Base-by-base conservation (phyloP, 768 basidiomycete genomes). In the Hypholoma sublateritium region DNA sequence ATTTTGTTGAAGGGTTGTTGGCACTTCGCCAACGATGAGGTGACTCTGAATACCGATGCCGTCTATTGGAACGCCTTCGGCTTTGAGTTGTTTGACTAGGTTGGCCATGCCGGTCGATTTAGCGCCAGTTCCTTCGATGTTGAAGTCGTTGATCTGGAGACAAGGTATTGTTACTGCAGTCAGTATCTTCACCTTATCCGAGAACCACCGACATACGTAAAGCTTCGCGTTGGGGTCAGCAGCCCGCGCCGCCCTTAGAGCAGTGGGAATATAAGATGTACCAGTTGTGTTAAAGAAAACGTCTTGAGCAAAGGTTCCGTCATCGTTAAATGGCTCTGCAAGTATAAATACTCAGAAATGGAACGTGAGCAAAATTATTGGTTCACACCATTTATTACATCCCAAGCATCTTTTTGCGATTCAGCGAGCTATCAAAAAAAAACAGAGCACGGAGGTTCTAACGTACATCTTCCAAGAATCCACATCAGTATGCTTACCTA, bases 11-110 rank as follows among this genome's bases (percentile, higher is more conserved):
- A 88, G 66, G 12, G 71, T 70, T 2, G 76, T 67, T 2, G 84
- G 82, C 12, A 87, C 74, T 59, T 78, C 63, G 21, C 84, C 85
- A 28, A 86, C 79, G 62, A 84, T 81, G 61, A 86, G 73, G 67
- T 87, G 86, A 47, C 73, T 69, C 70, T 87, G 80, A 50, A 86
- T 73, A 55, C 86, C 86, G 45, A 89, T 71, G 39, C 84, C 86
- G 64, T 86, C 80, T 61, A 87, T 73, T 6, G 86, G 85, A 1
- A 77, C 77, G 22, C 77, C 78, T 36, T 74, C 70, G 0, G 71
- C 69, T 59, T 80, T 66, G 48, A 87, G 78, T 17, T 72, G 66
- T 51, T 76, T 72, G 21, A 84, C 77, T 45, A 86, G 78, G 58
- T 77, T 78, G 57, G 77, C 68, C 75, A 85, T 79, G 16, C 80